Evolutionary conservation across 495 filamentous ascomycete species (phyloP).

Genomic region (Viridothelium virens): DNA sequence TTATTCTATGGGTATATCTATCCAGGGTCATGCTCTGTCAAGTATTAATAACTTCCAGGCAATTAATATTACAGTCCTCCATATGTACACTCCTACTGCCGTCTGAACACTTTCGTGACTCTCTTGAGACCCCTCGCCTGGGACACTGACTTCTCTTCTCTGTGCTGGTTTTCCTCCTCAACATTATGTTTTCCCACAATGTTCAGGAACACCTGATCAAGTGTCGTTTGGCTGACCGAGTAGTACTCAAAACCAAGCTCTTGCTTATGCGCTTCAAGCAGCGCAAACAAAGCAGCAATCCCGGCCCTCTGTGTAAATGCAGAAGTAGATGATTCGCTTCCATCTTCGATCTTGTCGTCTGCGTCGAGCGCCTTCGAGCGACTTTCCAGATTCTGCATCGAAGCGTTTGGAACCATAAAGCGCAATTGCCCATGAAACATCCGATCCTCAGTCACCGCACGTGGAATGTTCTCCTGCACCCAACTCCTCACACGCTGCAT

Average conservation of each 20-base stretch:
- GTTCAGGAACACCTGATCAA: slow-evolving; percentile 80
- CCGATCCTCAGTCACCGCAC: slow-evolving; percentile 58
- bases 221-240: slow-evolving; percentile 68
- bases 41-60: neutral
- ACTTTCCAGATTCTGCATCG: slow-evolving; percentile 8
- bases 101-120: neutral
- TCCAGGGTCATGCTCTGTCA: neutral
- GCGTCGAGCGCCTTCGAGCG: slow-evolving; percentile 11
- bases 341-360: slow-evolving; percentile 10
- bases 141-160: slow-evolving; percentile 23
- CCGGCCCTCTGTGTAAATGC: slow-evolving; percentile 18
- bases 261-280: slow-evolving; percentile 60
- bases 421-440: slow-evolving; percentile 76
- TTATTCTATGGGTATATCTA: slow-evolving; percentile 11
- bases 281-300: slow-evolving; percentile 59
- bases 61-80: neutral
- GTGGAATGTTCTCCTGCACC: slow-evolving; percentile 49
- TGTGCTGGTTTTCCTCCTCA: slow-evolving; percentile 60
- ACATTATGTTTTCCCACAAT: slow-evolving; percentile 73
- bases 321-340: neutral
- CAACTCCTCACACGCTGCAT: slow-evolving; percentile 56
- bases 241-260: slow-evolving; percentile 67
- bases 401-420: slow-evolving; percentile 56
- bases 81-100: neutral
- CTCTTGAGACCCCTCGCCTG: neutral